phyloP scores from a whole-genome alignment of 495 filamentous ascomycete genomes.

The Aspergillus nidulans region DNA sequence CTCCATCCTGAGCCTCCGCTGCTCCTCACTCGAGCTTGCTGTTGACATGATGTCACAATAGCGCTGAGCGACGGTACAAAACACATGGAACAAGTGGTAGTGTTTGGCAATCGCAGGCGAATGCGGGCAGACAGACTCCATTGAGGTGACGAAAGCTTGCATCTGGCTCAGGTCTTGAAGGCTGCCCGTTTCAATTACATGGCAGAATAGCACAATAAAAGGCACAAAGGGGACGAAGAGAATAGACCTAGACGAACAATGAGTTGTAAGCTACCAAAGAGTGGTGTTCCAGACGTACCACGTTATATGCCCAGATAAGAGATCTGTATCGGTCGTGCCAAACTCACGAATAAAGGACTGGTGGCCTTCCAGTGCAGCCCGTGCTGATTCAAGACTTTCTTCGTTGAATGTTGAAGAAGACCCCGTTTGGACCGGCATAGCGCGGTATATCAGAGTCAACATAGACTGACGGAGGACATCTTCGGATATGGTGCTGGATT shows the following conservation, averaged over 20 bases:
- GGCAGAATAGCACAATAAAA: not conserved
- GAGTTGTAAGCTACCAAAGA: not conserved
- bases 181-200: not conserved
- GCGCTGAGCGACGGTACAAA: constrained; percentile 8
- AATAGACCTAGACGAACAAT: not conserved
- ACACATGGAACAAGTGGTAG: constrained; percentile 8
- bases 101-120: constrained; percentile 8
- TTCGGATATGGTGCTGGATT: not conserved
- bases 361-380: not conserved
- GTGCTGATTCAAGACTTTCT: not conserved
- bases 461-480: not conserved
- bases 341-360: not conserved
- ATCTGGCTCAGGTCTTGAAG: not conserved
- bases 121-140: not conserved
- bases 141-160: not conserved
- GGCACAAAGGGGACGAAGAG: not conserved
- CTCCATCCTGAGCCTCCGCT: not conserved
- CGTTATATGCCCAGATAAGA: not conserved
- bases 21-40: not conserved
- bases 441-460: not conserved
- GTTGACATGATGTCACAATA: constrained; percentile 1
- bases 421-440: not conserved
- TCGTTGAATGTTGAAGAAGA: not conserved
- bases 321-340: not conserved
- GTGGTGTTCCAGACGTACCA: not conserved